Percentiles rank a stretch among this genome's conserved stretches.
Conservation (phyloP, 2,329 filamentous ascomycete species). For the Acephala macrosclerotiorum region DNA sequence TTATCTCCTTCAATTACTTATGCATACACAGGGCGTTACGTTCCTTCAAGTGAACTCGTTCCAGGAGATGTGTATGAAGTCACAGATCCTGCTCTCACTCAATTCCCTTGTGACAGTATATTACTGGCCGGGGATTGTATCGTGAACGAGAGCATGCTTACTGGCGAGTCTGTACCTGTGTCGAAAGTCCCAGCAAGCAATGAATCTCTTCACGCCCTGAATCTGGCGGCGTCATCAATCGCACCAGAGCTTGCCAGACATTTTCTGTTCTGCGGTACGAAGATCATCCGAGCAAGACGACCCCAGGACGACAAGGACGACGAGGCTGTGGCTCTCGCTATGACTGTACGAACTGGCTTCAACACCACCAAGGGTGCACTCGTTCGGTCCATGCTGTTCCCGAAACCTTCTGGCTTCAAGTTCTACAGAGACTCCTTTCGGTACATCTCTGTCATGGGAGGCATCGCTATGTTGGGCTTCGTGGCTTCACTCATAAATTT, state of each 20-base stretch:
- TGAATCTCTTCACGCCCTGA: constrained; percentile 76
- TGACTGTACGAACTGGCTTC: constrained; percentile 94
- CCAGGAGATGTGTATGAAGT: constrained; percentile 97
- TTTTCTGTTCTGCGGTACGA: constrained; percentile 94
- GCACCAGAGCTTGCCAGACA: constrained; percentile 85
- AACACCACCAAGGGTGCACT: constrained; percentile 97
- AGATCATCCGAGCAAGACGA: constrained; percentile 87
- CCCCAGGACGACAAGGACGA: constrained; percentile 87
- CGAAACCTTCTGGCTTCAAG: constrained; percentile 97
- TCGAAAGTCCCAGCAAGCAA: constrained; percentile 88
- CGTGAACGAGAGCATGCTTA: constrained; percentile 99
- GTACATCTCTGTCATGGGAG: constrained; percentile 96
- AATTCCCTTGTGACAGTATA: constrained; percentile 92
- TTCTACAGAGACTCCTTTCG: constrained; percentile 98
- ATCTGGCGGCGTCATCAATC: constrained; percentile 82
- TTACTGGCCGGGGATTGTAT: constrained; percentile 95
- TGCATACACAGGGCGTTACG: constrained; percentile 70
- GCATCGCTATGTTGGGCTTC: constrained; percentile 86
- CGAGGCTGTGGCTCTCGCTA: constrained; percentile 88
- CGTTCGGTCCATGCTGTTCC: constrained; percentile 97
- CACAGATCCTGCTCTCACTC: constrained; percentile 86
- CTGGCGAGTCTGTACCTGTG: constrained; percentile 94
- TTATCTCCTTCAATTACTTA: constrained; percentile 12
- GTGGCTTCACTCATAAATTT: constrained; percentile 94
- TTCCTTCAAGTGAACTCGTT: constrained; percentile 86